Percentiles rank a stretch among this genome's conserved stretches.
phyloP scores from a whole-genome alignment of 352 stramenopile genomes.

The Phytophthora pisi region DNA sequence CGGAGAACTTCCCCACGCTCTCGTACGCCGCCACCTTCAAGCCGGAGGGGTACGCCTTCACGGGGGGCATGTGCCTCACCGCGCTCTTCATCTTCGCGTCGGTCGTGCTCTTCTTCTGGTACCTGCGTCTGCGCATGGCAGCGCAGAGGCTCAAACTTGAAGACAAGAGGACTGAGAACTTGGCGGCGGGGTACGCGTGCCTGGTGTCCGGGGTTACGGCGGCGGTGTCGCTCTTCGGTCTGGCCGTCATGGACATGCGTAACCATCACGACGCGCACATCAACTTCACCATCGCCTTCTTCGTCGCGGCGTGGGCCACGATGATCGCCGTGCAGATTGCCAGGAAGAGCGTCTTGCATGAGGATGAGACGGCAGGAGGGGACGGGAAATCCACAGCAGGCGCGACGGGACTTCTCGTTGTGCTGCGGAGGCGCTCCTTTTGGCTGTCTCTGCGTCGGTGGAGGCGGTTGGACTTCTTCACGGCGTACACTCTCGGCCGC shows the following conservation, averaged over 20 bases:
- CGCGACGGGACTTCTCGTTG: conserved; percentile 7
- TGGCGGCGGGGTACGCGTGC: conserved; percentile 25
- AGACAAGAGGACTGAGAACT: conserved; percentile 11
- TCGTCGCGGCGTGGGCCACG: conserved; percentile 68
- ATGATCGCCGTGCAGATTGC: conserved; percentile 66
- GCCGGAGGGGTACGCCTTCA: conserved; percentile 73
- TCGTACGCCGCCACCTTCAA: conserved; percentile 85
- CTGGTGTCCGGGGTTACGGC: conserved; percentile 39
- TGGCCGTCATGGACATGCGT: conserved; percentile 84
- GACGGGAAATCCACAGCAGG: conserved; percentile 17
- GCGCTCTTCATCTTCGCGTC: conserved; percentile 72
- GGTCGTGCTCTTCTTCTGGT: conserved; percentile 72
- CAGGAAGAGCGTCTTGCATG: conserved; percentile 48
- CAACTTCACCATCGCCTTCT: conserved; percentile 77
- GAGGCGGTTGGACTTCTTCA: conserved; percentile 54
- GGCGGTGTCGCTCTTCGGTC: conserved; percentile 58
- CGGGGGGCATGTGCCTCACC: conserved; percentile 79
- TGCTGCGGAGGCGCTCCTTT: conserved; percentile 30
- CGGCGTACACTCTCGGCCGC: conserved; percentile 54
- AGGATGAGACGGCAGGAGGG: conserved; percentile 27
- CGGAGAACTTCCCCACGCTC: conserved; percentile 76
- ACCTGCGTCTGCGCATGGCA: conserved; percentile 53
- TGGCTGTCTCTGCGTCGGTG: conserved; percentile 53
- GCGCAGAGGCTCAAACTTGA: background rate
- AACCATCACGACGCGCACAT: conserved; percentile 75